Conservation (phyloP, 495 filamentous ascomycete species). For the Neurospora sublineolata region DNA sequence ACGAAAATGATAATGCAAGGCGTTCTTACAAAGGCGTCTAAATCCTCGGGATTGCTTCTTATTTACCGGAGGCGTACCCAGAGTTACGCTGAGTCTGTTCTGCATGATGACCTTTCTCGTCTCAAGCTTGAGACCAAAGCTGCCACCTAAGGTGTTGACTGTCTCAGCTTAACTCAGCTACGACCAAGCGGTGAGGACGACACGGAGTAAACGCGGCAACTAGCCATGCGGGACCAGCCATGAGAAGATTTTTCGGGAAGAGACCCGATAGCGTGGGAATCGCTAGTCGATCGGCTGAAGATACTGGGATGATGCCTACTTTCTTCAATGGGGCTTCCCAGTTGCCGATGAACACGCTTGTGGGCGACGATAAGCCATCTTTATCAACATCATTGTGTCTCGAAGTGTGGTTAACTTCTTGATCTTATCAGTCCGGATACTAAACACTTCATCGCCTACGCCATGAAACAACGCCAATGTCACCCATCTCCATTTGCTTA, state of each 20-base stretch:
- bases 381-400: background rate
- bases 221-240: background rate
- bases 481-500: background rate
- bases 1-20: background rate
- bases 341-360: background rate
- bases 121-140: background rate
- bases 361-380: background rate
- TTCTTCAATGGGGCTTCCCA: background rate
- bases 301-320: background rate
- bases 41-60: background rate
- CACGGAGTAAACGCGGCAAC: background rate
- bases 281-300: background rate
- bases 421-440: background rate
- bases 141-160: background rate
- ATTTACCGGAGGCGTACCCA: background rate
- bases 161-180: background rate
- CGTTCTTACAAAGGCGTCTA: background rate
- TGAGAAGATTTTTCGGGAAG: background rate
- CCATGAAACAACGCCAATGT: background rate
- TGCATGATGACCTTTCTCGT: background rate
- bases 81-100: background rate
- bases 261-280: background rate
- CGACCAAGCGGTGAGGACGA: background rate
- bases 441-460: background rate
- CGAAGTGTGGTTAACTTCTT: background rate